These are phyloP conservation scores for Globisporangium iwayamae DNA, from an alignment of 352 stramenopile genomes.

Conservation along the genomic window DNA sequence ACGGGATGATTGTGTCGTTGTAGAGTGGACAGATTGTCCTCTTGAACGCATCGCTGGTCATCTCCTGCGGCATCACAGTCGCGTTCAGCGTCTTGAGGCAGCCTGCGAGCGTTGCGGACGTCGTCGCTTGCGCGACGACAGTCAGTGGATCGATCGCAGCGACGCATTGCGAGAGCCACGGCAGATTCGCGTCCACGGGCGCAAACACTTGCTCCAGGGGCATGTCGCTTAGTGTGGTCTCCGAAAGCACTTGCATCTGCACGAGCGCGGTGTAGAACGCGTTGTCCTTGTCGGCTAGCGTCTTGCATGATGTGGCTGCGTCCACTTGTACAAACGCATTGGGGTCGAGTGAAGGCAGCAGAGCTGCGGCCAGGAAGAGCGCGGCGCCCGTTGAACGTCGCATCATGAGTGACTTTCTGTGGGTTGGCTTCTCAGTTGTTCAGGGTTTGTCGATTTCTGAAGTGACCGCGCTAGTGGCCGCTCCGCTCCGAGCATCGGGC, in stretches of 20 bases:
- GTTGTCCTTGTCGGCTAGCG: slow-evolving; percentile 20
- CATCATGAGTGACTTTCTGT: not conserved
- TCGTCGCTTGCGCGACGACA: slow-evolving; percentile 14
- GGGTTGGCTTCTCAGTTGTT: too few species aligned
- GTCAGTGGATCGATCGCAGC: slow-evolving; percentile 31
- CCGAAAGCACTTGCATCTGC: not conserved
- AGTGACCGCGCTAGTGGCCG: too few species aligned
- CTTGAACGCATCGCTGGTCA: slow-evolving; percentile 13
- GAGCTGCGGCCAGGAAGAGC: not conserved
- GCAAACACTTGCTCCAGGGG: slow-evolving; percentile 19
- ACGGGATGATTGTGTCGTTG: slow-evolving; percentile 30
- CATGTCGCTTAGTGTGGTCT: slow-evolving; percentile 9
- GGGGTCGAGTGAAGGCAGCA: not conserved
- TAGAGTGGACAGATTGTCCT: slow-evolving; percentile 24
- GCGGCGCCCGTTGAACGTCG: not conserved
- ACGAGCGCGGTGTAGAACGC: slow-evolving; percentile 12
- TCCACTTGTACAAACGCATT: not conserved
- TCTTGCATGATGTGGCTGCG: slow-evolving; percentile 18
- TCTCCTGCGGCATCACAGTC: slow-evolving; percentile 10
- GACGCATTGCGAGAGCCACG: slow-evolving; percentile 40
- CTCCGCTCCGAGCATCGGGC: too few species aligned
- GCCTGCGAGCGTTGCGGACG: slow-evolving; percentile 18
- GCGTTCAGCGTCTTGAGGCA: slow-evolving; percentile 26
- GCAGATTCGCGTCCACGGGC: slow-evolving; percentile 23
- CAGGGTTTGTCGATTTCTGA: not conserved